Percentiles rank a stretch among this genome's conserved stretches.
These are phyloP conservation scores for Leptographium flavum DNA, from an alignment of 2,329 filamentous ascomycete species.

Conservation along the genomic window DNA sequence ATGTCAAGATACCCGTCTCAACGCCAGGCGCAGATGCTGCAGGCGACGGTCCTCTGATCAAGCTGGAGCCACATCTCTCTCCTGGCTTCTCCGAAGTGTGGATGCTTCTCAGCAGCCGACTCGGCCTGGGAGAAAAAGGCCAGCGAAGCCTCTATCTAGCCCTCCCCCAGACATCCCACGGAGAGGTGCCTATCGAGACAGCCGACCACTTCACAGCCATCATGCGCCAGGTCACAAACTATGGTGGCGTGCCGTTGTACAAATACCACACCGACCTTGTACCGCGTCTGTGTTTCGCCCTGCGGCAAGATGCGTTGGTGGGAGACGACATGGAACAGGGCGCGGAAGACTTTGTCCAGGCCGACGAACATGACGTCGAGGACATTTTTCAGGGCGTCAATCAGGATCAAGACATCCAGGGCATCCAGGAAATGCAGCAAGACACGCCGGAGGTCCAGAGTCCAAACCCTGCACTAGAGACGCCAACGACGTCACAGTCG, in stretches of 20 bases:
- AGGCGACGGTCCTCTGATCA: background rate
- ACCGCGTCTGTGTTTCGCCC: background rate
- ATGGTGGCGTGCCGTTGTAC: background rate
- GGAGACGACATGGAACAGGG: background rate
- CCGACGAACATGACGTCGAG: background rate
- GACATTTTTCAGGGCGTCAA: too few species aligned
- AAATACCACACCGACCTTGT: background rate
- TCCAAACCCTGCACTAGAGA: too few species aligned
- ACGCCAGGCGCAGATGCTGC: background rate
- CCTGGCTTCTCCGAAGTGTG: background rate
- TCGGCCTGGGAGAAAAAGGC: background rate
- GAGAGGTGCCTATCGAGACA: background rate
- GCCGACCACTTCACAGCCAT: background rate
- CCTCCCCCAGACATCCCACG: background rate
- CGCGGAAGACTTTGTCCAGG: background rate
- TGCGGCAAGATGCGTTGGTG: background rate
- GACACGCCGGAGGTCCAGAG: background rate
- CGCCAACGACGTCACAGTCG: background rate
- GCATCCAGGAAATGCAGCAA: too few species aligned
- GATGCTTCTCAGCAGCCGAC: background rate
- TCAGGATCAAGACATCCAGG: too few species aligned
- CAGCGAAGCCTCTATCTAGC: background rate
- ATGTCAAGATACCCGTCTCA: background rate
- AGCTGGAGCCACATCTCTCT: background rate
- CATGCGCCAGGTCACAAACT: background rate